A percentile compares a stretch with the other conserved stretches of the same genome.
Conservation (phyloP, 345 rosid genomes). For the Eucalyptus polybractea region DNA sequence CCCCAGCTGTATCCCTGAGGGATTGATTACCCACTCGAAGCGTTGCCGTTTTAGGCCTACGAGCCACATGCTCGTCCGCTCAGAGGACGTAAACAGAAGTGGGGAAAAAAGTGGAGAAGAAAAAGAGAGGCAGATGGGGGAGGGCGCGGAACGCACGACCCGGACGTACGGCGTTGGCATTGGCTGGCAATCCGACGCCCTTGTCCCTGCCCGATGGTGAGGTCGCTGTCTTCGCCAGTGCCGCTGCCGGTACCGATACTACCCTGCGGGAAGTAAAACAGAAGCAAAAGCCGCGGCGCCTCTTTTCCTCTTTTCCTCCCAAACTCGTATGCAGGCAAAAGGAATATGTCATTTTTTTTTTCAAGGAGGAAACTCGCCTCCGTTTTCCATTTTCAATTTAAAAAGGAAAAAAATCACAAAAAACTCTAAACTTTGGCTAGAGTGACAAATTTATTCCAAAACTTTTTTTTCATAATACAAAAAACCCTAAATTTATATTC, state of each 20-base stretch:
- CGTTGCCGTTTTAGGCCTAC: neutral
- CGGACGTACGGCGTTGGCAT: neutral
- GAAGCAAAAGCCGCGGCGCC: neutral
- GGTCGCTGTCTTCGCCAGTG: neutral
- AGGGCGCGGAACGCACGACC: neutral
- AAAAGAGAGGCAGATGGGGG: neutral
- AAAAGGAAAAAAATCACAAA: too few relatives aligned
- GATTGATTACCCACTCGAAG: neutral
- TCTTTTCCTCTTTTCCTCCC: neutral
- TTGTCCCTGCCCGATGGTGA: neutral
- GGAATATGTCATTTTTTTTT: neutral
- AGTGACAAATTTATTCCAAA: too few relatives aligned
- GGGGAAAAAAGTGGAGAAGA: neutral
- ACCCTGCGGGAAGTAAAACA: neutral
- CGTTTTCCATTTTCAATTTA: neutral
- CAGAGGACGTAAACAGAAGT: neutral
- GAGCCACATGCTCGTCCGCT: neutral
- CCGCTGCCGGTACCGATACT: neutral
- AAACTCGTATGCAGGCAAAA: neutral
- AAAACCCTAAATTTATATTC: too few relatives aligned
- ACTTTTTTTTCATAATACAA: rapidly evolving
- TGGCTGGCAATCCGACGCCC: neutral
- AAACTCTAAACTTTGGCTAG: too few relatives aligned
- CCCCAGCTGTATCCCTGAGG: neutral
- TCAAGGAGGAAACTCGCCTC: neutral